A percentile compares a stretch with the other conserved stretches of the same genome.
These are phyloP conservation scores for Termitomyces sp. DNA, from an alignment of 768 basidiomycete genomes.

Conservation along the genomic window DNA sequence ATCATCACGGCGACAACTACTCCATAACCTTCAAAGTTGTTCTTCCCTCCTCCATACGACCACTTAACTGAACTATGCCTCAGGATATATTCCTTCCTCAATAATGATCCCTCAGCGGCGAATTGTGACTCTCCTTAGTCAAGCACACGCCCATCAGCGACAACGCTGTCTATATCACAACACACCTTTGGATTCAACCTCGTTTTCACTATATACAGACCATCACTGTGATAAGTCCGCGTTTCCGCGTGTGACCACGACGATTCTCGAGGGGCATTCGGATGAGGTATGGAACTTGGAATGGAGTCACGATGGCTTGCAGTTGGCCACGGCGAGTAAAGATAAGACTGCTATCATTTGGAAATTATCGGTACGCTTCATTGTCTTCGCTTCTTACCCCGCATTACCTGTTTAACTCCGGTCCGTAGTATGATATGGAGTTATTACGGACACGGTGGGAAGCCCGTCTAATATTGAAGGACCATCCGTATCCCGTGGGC, in stretches of 20 bases:
- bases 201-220: slow-evolving; percentile 84
- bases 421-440: slow-evolving; percentile 10
- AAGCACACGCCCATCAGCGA: slow-evolving; percentile 79
- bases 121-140: slow-evolving; percentile 77
- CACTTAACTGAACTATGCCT: slow-evolving; percentile 5
- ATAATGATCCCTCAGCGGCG: slow-evolving; percentile 92
- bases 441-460: slow-evolving; percentile 44
- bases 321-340: slow-evolving; percentile 83
- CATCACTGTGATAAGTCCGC: slow-evolving; percentile 75
- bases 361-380: slow-evolving; percentile 67
- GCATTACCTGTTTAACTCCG: not conserved
- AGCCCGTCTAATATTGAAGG: slow-evolving; percentile 55
- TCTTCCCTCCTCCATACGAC: slow-evolving; percentile 2
- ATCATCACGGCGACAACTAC: slow-evolving; percentile 67
- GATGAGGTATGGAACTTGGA: slow-evolving; percentile 96
- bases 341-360: slow-evolving; percentile 90
- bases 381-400: slow-evolving; percentile 4
- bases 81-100: slow-evolving; percentile 86
- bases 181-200: slow-evolving; percentile 44
- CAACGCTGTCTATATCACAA: slow-evolving; percentile 87
- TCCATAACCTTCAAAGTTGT: slow-evolving; percentile 80
- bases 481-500: slow-evolving; percentile 76
- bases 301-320: slow-evolving; percentile 88
- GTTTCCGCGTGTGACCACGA: slow-evolving; percentile 85
- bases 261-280: slow-evolving; percentile 77